Percentiles rank a stretch among this genome's conserved stretches.
phyloP scores from a whole-genome alignment of 495 filamentous ascomycete genomes.

The Lineolata rhizophorae region DNA sequence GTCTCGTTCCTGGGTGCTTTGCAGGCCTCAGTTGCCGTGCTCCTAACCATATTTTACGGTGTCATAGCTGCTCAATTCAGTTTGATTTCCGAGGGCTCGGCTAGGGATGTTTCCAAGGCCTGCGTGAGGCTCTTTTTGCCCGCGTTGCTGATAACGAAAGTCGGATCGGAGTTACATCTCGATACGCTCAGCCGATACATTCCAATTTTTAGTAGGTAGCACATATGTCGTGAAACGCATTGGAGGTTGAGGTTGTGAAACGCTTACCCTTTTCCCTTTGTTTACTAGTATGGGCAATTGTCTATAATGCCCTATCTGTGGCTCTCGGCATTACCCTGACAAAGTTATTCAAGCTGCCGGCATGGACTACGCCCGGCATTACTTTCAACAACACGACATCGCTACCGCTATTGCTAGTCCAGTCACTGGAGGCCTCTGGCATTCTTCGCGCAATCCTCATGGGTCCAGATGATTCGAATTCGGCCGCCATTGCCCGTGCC shows the following conservation, averaged over 20 bases:
- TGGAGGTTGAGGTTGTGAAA: too few relatives aligned
- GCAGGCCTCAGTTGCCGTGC: conserved; percentile 46
- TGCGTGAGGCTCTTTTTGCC: conserved; percentile 53
- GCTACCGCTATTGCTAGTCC: conserved; percentile 44
- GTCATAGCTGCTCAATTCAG: conserved; percentile 33
- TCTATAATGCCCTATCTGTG: conserved; percentile 33
- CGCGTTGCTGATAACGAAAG: conserved; percentile 42
- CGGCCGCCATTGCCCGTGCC: conserved; percentile 35
- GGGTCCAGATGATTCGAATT: conserved; percentile 23
- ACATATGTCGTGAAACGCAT: too few relatives aligned
- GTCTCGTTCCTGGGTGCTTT: conserved; percentile 43
- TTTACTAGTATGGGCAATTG: conserved; percentile 34
- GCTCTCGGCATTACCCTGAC: conserved; percentile 24
- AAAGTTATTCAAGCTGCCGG: conserved; percentile 31
- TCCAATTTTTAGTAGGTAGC: conserved; percentile 23
- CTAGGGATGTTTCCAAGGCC: conserved; percentile 40
- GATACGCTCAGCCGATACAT: conserved; percentile 33
- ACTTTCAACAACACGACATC: conserved; percentile 62
- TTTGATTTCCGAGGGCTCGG: conserved; percentile 29
- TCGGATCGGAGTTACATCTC: conserved; percentile 41
- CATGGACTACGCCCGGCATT: conserved; percentile 43
- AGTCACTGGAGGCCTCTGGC: conserved; percentile 41
- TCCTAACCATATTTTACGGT: conserved; percentile 46
- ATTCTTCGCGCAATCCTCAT: conserved; percentile 32
- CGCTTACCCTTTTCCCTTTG: background rate